Percentiles rank a stretch among this genome's conserved stretches.
Conservation (phyloP, 177 flowering plant genomes). For the Vitis hybrid region DNA sequence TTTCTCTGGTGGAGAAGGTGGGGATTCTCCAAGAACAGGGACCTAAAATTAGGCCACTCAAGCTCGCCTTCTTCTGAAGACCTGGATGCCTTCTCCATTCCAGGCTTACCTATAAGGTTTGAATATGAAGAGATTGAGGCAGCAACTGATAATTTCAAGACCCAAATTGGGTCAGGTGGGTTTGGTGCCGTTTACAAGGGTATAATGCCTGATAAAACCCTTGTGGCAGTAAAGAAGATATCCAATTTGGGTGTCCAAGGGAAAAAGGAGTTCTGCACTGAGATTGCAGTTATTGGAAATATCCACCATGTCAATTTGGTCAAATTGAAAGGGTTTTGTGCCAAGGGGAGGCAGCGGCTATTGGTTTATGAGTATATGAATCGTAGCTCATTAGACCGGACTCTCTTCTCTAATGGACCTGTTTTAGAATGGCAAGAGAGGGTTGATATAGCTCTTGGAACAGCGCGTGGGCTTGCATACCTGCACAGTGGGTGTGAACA, state of each 20-base stretch:
- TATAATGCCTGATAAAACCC: constrained; percentile 52
- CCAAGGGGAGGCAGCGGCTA: constrained; percentile 59
- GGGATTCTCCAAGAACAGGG: constrained; percentile 10
- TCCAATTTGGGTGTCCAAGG: constrained; percentile 63
- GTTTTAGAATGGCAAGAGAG: constrained; percentile 88
- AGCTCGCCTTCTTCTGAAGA: constrained; percentile 52
- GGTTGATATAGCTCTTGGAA: constrained; percentile 73
- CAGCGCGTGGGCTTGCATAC: constrained; percentile 90
- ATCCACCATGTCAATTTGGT: constrained; percentile 89
- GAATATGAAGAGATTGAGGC: constrained; percentile 56
- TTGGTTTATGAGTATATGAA: constrained; percentile 95
- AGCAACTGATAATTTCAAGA: constrained; percentile 68
- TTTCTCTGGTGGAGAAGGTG: constrained; percentile 55
- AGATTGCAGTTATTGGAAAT: constrained; percentile 82
- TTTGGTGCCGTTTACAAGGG: constrained; percentile 87
- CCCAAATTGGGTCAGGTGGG: constrained; percentile 78
- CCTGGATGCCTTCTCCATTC: constrained; percentile 53
- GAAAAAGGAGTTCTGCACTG: constrained; percentile 79
- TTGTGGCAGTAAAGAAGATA: constrained; percentile 84
- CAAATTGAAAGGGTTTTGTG: constrained; percentile 75
- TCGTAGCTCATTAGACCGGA: constrained; percentile 73
- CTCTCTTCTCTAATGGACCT: constrained; percentile 66
- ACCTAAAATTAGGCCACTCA: constrained; percentile 25
- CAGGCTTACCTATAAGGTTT: constrained; percentile 74
- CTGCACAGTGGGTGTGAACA: constrained; percentile 80